phyloP scores from a whole-genome alignment of 352 stramenopile species.

The Pythium grandisporangium region DNA sequence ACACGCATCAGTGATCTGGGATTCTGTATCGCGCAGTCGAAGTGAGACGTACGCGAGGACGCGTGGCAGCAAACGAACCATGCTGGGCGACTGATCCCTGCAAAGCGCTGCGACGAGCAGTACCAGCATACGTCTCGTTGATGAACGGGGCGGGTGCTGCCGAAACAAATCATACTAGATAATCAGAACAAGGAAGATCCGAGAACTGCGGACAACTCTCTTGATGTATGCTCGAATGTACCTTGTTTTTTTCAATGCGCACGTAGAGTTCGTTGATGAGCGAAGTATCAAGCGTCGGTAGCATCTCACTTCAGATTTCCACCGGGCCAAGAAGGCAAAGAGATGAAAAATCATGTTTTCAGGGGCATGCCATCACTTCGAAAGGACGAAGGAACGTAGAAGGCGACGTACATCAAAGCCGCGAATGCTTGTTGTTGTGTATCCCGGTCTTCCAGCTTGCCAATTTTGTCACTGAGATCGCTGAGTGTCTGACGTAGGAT shows the following conservation, averaged over 20 bases:
- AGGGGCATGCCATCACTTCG: no score
- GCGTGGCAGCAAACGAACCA: conserved; percentile 26
- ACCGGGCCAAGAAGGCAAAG: no score
- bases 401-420: conserved; percentile 23
- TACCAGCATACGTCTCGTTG: conserved; percentile 47
- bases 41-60: conserved; percentile 32
- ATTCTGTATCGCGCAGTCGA: conserved; percentile 44
- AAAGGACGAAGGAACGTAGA: background rate
- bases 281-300: conserved; percentile 21
- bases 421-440: conserved; percentile 56
- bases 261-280: conserved; percentile 30
- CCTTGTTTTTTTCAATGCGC: conserved; percentile 57
- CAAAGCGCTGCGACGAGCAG: conserved; percentile 44
- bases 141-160: conserved; percentile 32
- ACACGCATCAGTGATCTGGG: conserved; percentile 42
- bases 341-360: no score
- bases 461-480: conserved; percentile 34
- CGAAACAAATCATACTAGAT: no score
- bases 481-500: conserved; percentile 18
- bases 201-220: background rate
- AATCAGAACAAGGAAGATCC: background rate
- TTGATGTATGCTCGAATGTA: conserved; percentile 2
- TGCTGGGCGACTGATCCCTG: conserved; percentile 25
- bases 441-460: conserved; percentile 52
- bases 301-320: conserved; percentile 19